phyloP scores from a whole-genome alignment of 2,329 filamentous ascomycete genomes.

The Colletotrichum noveboracense region DNA sequence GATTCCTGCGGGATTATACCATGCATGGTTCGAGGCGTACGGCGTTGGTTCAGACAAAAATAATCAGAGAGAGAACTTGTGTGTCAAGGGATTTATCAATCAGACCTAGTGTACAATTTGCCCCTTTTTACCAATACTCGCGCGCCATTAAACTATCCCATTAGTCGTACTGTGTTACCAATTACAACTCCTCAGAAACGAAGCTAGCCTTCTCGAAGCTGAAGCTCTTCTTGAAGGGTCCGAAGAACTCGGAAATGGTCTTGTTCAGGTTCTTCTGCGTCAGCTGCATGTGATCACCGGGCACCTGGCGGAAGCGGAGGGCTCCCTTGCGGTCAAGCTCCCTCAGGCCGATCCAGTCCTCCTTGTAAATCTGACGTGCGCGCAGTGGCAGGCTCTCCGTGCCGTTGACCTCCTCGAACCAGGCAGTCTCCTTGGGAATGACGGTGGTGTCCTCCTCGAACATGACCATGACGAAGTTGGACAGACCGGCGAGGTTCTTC shows the following conservation, averaged over 20 bases:
- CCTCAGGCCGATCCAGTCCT: constrained; percentile 93
- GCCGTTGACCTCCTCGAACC: constrained; percentile 87
- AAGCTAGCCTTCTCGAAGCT: constrained; percentile 24
- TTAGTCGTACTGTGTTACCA: neutral
- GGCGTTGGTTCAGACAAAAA: constrained; percentile 22
- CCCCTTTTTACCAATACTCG: neutral
- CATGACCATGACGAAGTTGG: constrained; percentile 86
- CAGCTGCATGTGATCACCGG: constrained; percentile 86
- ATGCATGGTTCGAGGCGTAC: constrained; percentile 25
- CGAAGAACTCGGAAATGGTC: constrained; percentile 72
- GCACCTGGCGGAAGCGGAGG: constrained; percentile 74
- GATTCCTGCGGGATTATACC: constrained; percentile 21
- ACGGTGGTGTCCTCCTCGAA: constrained; percentile 88
- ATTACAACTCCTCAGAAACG: constrained; percentile 42
- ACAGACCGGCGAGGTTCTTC: constrained; percentile 70
- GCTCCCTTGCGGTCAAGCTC: constrained; percentile 79
- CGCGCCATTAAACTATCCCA: neutral
- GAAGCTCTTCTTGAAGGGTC: constrained; percentile 50
- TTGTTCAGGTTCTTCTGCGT: constrained; percentile 67
- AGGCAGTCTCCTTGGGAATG: constrained; percentile 87
- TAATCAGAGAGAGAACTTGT: constrained; percentile 3
- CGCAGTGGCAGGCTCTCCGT: constrained; percentile 71
- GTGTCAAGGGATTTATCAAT: constrained; percentile 7
- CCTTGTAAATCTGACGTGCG: constrained; percentile 75
- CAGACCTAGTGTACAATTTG: constrained; percentile 18